Evolutionary conservation across 2,329 filamentous ascomycete species (phyloP).

Genomic region (Sporothrix dimorphospora): DNA sequence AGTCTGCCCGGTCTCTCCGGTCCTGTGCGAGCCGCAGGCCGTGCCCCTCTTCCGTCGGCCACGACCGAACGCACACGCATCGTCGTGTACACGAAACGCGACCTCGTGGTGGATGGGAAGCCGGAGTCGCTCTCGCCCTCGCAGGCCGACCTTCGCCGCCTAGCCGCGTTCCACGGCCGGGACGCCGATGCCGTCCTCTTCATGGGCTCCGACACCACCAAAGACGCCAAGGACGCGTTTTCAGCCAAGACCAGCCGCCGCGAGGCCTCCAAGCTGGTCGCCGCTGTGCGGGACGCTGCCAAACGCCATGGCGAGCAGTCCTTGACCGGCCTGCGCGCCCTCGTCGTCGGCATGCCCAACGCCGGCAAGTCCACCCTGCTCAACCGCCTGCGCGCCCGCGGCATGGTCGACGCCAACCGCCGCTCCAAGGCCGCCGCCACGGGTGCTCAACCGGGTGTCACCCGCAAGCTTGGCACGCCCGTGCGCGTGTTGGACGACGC

Average conservation of each 20-base stretch:
- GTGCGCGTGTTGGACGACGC: slow-evolving; percentile 70
- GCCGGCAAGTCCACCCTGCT: slow-evolving; percentile 95
- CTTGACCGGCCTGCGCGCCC: slow-evolving; percentile 79
- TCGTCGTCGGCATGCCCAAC: slow-evolving; percentile 97
- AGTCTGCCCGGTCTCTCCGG: slow-evolving; percentile 26
- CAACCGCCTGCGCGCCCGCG: slow-evolving; percentile 75
- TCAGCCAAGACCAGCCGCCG: slow-evolving; percentile 45
- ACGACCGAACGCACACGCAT: slow-evolving; percentile 71
- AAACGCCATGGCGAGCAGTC: slow-evolving; percentile 51
- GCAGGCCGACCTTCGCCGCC: slow-evolving; percentile 36
- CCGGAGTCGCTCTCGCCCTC: slow-evolving; percentile 14
- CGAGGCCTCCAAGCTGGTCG: slow-evolving; percentile 44
- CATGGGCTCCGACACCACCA: slow-evolving; percentile 40
- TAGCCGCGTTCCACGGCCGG: slow-evolving; percentile 47
- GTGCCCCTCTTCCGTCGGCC: slow-evolving; percentile 40
- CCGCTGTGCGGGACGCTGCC: slow-evolving; percentile 56
- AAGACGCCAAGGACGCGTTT: slow-evolving; percentile 48
- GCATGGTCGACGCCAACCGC: slow-evolving; percentile 53
- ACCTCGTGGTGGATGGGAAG: slow-evolving; percentile 59
- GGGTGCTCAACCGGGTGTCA: slow-evolving; percentile 86
- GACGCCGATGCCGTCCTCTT: slow-evolving; percentile 43
- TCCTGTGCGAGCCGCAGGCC: slow-evolving; percentile 13
- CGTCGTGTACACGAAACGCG: slow-evolving; percentile 88
- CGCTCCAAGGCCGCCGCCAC: slow-evolving; percentile 73
- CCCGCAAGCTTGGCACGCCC: slow-evolving; percentile 77